A percentile compares a stretch with the other conserved stretches of the same genome.
Evolutionary conservation across 805 yeast genomes (phyloP).

Genomic region (Metschnikowia hibisci): DNA sequence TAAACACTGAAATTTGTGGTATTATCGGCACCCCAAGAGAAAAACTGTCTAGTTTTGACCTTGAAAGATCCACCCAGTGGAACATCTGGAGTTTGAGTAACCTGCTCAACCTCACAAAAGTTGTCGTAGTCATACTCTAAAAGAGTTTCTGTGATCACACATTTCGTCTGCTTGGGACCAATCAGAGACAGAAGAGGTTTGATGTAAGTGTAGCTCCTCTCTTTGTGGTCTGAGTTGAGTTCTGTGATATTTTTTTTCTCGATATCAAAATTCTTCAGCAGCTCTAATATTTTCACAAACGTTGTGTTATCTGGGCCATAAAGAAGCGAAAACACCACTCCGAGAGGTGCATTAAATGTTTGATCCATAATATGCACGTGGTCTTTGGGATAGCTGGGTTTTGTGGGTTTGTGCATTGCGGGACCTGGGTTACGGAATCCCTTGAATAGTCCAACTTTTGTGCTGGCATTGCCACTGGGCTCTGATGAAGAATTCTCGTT

Average conservation of each 20-base stretch:
- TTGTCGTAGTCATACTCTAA: slow-evolving; percentile 53
- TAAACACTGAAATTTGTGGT: slow-evolving; percentile 57
- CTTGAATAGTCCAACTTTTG: slow-evolving; percentile 4
- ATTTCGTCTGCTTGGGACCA: slow-evolving; percentile 90
- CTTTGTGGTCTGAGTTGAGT: slow-evolving; percentile 35
- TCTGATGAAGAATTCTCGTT: slow-evolving; percentile 1
- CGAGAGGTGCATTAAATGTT: slow-evolving; percentile 66
- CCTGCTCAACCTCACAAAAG: slow-evolving; percentile 56
- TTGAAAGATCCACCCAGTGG: slow-evolving; percentile 85
- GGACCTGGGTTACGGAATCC: slow-evolving; percentile 57
- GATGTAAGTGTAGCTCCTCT: slow-evolving; percentile 59
- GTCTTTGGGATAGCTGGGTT: slow-evolving; percentile 33
- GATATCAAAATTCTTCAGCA: slow-evolving; percentile 25
- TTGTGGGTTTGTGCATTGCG: slow-evolving; percentile 55
- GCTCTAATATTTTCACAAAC: slow-evolving; percentile 37
- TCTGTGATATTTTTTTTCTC: slow-evolving; percentile 27
- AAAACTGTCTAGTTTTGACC: slow-evolving; percentile 64
- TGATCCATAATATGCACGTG: slow-evolving; percentile 49
- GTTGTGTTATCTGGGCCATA: slow-evolving; percentile 56
- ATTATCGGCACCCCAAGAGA: slow-evolving; percentile 72
- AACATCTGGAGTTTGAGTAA: slow-evolving; percentile 87
- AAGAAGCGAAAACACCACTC: slow-evolving; percentile 62
- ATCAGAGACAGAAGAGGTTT: slow-evolving; percentile 76
- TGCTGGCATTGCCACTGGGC: background rate
- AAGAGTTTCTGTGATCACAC: slow-evolving; percentile 54